These are phyloP conservation scores for Phragmites australis DNA, from an alignment of 176 grass and related monocot species.

Conservation along the genomic window DNA sequence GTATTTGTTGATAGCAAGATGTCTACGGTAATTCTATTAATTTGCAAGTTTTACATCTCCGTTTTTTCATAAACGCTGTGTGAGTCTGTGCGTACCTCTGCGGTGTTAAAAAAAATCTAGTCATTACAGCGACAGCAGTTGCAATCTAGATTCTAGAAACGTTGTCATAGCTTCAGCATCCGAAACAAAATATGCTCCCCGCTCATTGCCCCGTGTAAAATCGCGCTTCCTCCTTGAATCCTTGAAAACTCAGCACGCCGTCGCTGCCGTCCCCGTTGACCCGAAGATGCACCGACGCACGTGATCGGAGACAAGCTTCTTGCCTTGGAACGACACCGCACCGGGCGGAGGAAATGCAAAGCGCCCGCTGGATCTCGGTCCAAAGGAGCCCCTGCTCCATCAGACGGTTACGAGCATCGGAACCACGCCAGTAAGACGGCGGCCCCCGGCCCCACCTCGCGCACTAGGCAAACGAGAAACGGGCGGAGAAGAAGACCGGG, in stretches of 20 bases:
- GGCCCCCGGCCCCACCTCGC: background rate
- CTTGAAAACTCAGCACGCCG: background rate
- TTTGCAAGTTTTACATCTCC: no score
- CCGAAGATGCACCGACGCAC: background rate
- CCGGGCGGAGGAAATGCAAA: background rate
- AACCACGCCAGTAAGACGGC: background rate
- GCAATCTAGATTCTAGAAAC: no score
- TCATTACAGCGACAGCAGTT: background rate
- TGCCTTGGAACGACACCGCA: background rate
- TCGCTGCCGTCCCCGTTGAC: background rate
- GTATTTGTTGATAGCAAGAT: no score
- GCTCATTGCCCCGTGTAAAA: background rate
- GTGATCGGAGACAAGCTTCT: background rate
- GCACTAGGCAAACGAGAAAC: background rate
- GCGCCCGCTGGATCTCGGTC: conserved; percentile 25
- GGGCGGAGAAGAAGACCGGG: background rate
- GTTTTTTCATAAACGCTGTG: no score
- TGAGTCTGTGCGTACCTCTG: no score
- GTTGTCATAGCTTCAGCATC: background rate
- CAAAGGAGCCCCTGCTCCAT: background rate
- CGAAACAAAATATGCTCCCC: no score
- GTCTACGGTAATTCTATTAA: no score
- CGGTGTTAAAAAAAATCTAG: no score
- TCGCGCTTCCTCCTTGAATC: background rate
- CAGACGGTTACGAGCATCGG: background rate